A percentile compares a stretch with the other conserved stretches of the same genome.
These are phyloP conservation scores for Talaromyces marneffei DNA, from an alignment of 2,329 filamentous ascomycete species.

Conservation along the genomic window DNA sequence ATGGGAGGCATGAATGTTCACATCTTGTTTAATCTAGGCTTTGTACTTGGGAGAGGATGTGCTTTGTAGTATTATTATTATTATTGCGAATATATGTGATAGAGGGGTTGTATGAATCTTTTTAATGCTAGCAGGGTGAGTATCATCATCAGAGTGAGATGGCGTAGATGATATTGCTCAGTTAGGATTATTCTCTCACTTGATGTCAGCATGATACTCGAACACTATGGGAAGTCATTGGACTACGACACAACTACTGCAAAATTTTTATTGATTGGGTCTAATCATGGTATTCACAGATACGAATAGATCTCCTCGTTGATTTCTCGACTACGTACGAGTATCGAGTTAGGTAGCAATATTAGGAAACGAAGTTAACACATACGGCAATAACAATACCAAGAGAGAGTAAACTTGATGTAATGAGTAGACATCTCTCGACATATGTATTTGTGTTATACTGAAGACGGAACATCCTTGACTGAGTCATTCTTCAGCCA, in stretches of 20 bases:
- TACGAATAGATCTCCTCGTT: not conserved
- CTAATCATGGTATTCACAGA: not conserved
- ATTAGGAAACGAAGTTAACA: not conserved
- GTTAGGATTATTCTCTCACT: not conserved
- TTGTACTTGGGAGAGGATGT: not conserved
- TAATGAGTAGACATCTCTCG: not conserved
- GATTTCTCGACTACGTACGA: not conserved
- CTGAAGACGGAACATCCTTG: not conserved
- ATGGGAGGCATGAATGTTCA: not conserved
- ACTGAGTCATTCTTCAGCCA: not conserved
- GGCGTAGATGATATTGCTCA: not conserved
- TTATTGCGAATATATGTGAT: not conserved
- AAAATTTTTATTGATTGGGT: too few relatives aligned
- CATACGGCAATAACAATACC: too few relatives aligned
- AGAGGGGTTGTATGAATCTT: not conserved
- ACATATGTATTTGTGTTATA: not conserved
- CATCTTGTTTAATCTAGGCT: not conserved
- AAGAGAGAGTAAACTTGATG: too few relatives aligned
- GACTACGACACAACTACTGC: too few relatives aligned
- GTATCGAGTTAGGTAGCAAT: not conserved
- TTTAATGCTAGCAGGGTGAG: not conserved
- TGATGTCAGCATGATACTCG: not conserved
- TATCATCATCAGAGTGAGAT: not conserved
- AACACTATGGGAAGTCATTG: too few relatives aligned
- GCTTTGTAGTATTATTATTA: not conserved